Evolutionary conservation across 768 basidiomycete genomes (phyloP).

Genomic region (Ramaria rubella): DNA sequence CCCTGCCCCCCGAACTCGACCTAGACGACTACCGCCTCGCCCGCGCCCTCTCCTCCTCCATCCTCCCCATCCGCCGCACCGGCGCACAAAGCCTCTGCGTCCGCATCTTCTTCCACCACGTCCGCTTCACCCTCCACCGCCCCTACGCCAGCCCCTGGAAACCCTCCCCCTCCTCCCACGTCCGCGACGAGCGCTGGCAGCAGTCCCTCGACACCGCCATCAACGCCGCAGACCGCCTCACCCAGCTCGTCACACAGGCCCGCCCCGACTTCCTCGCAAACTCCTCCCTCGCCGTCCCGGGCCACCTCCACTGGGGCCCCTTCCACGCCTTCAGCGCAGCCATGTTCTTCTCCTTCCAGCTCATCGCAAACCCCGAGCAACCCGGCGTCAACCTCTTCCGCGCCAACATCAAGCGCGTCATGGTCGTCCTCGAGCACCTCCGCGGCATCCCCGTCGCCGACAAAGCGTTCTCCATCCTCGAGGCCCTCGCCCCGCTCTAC

Average conservation of each 20-base stretch:
- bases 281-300: slow-evolving; percentile 62
- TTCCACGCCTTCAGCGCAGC: slow-evolving; percentile 82
- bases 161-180: neutral
- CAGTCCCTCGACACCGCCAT: slow-evolving; percentile 61
- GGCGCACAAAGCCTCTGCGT: slow-evolving; percentile 81
- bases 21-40: slow-evolving; percentile 73
- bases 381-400: slow-evolving; percentile 74
- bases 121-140: slow-evolving; percentile 78
- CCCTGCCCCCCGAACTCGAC: slow-evolving; percentile 65
- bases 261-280: slow-evolving; percentile 71
- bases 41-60: slow-evolving; percentile 59
- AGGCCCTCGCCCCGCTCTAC: slow-evolving; percentile 68
- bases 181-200: slow-evolving; percentile 6
- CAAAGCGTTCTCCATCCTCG: slow-evolving; percentile 66
- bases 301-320: slow-evolving; percentile 79
- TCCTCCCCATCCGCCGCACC: slow-evolving; percentile 51
- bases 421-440: slow-evolving; percentile 57
- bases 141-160: slow-evolving; percentile 52
- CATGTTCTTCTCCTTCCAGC: slow-evolving; percentile 89
- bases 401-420: slow-evolving; percentile 64
- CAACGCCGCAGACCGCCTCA: slow-evolving; percentile 68
- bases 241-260: slow-evolving; percentile 69
- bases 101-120: slow-evolving; percentile 70
- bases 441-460: slow-evolving; percentile 63
- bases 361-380: slow-evolving; percentile 74